Evolutionary conservation across 768 basidiomycete genomes (phyloP), one percentile per base, ranked within the genome.

Genomic region (Inosperma sp.): DNA sequence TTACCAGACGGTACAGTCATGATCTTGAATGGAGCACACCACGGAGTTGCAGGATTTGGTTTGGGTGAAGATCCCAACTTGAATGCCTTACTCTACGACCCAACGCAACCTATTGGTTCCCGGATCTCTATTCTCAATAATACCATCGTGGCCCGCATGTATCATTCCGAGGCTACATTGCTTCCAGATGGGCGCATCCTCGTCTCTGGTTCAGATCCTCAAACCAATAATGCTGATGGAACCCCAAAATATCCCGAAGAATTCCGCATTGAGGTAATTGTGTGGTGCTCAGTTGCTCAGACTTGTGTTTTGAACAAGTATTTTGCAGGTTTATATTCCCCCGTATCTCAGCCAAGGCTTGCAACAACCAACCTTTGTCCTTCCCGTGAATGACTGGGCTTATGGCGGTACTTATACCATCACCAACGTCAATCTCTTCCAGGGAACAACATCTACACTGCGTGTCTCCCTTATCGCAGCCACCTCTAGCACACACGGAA

Each of bases 131-230:
- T 87, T 59, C 74, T 86, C 39, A 74, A 74, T 61, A 78, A 65
- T 17, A 89, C 86, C 25, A 86, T 82, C 35, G 81, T 91, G 17
- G 78, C 86, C 0, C 81, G 88, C n/a, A 56, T 90, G 64, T 91
- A 90, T 57, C 88, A 89, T 63, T 89, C 88, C 0, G 86, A 77
- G 60, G 84, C 85, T 5, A 81, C 78, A 16, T 76, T 90, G 13
- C 77, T 90, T 21, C 83, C 83, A 0, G 88, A 88, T 56, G 88
- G 82, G 7, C 81, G 85, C 4, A 77, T 90, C 19, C 68, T 90
- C 42, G 73, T 91, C 31, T 86, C 88, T 6, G 88, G 88, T 0
- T 88, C 85, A 7, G 88, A 86, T 56, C 86, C 84, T 8, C 69
- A 86, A 22, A 48, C 46, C 4, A 19, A 27, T 37, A 35, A 13